Base-by-base conservation (phyloP, 805 yeast genomes). In the Ogataea philodendri region DNA sequence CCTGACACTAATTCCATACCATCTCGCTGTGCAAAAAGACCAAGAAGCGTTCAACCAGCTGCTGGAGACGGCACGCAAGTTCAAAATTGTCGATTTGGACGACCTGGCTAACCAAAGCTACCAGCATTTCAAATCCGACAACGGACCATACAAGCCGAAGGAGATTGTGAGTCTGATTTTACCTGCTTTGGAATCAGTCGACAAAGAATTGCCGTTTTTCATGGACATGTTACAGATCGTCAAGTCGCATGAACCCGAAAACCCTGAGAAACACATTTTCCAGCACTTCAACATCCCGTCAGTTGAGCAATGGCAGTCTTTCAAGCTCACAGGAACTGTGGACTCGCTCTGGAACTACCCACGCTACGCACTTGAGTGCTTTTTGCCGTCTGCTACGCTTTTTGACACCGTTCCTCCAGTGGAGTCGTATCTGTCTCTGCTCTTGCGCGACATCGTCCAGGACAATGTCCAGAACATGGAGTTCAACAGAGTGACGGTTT, bases 401-500 rank as follows among this genome's bases (percentile, higher is more conserved):
- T 75, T 84, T 34, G 81, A 77, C 35, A 85, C 96, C 1, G 77
- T 78, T 4, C 84, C 89, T 0, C 62, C 71, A 3, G 60, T 66
- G 4, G 65, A 63, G 1, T 53, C 76, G 2, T 73, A 74, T 40
- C 69, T 69, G 15, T 78, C 82, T 1, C 63, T 85, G 37, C 55
- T 90, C 16, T 67, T 88, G 47, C 76, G 85, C 44, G 97, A 93
- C 54, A 65, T 85, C 21, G 68, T 81, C 22, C 72, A 74, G 32
- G 97, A 90, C 59, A 63, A 84, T 20, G 74, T 89, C 35, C 78
- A 82, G 42, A 78, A 82, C 48, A 65, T 90, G 65, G 95, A 89
- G 46, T 93, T 86, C 68, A 93, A 93, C 63, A 81, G 95, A 54
- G 77, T 76, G 29, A 93, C 85, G 45, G 94, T 86, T 7, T 80